Evolutionary conservation across 1,284 basidiomycete species (phyloP), one percentile per base, ranked within the genome.

Genomic region (Tilletia caries): DNA sequence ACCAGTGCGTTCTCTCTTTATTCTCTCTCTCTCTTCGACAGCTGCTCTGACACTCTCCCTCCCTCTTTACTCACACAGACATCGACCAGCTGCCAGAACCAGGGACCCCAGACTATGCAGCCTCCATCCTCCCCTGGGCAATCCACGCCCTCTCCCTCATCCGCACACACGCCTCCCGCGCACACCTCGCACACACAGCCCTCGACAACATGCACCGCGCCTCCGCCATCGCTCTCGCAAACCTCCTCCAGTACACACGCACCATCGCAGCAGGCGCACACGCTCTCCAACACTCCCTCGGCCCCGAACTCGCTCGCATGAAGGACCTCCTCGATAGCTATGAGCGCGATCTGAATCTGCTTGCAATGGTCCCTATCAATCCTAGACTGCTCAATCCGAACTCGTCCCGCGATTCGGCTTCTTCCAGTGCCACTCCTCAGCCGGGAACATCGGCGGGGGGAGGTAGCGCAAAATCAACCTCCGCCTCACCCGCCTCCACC

Each of bases 361-460:
- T 83, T 29, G 67, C 67, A 20, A 76, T 77, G 67, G 76, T 83
- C 8, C 70, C 71, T 13, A 77, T 83, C 54, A 70, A 80, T 69
- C 72, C 77, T 5, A 70, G 72, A 4, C 70, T 82, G 15, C 71
- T 78, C 44, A 37, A 34, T 29, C 48, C 65, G 12, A 37, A 4
- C 32, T 27, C 43, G 13, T 41, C 37, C 15, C 23, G 41, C 64
- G 33, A 65, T 41, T 15, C 33, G 2, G 12, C 64, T 25, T 50
- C 48, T 1, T 6, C 48, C n/a, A n/a, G n/a, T n/a, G n/a, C n/a
- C n/a, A n/a, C n/a, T n/a, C n/a, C n/a, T n/a, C n/a, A n/a, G n/a
- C n/a, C n/a, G n/a, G n/a, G n/a, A n/a, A n/a, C n/a, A n/a, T n/a
- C 37, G 37, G 37, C 37, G 37, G 37, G 5, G 37, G 37, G 6